A percentile compares a stretch with the other conserved stretches of the same genome.
phyloP scores from a whole-genome alignment of 306 rosid genomes.

The Notholithocarpus densiflorus region DNA sequence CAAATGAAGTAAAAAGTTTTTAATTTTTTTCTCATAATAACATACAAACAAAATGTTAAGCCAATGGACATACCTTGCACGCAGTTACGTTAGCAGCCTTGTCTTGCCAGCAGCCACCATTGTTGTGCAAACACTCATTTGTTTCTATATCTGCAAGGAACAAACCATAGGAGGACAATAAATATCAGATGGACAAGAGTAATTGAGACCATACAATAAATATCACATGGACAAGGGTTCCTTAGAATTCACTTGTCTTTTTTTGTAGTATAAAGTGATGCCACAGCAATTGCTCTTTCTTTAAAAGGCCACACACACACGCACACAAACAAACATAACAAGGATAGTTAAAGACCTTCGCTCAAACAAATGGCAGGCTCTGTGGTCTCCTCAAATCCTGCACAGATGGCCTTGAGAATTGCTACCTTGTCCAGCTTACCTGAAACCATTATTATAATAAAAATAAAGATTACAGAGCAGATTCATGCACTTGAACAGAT shows the following conservation, averaged over 20 bases:
- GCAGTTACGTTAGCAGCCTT: conserved; percentile 69
- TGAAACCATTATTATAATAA: conserved; percentile 23
- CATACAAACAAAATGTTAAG: conserved; percentile 1
- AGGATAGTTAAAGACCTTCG: conserved; percentile 47
- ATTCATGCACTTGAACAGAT: neutral
- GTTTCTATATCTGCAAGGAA: conserved; percentile 68
- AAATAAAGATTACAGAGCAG: neutral
- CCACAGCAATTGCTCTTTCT: neutral
- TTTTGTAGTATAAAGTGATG: neutral
- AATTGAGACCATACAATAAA: neutral
- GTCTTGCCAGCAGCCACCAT: conserved; percentile 96
- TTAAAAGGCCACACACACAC: neutral
- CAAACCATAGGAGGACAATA: conserved; percentile 4
- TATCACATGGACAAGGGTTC: neutral
- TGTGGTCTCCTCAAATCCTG: conserved; percentile 87
- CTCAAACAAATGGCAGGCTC: conserved; percentile 89
- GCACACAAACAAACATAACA: neutral
- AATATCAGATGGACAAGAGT: conserved; percentile 26
- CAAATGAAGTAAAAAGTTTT: neutral
- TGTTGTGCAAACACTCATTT: conserved; percentile 85
- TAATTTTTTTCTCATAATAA: conserved; percentile 2
- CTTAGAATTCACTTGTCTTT: neutral
- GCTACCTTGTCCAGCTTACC: conserved; percentile 84
- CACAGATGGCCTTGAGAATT: conserved; percentile 88
- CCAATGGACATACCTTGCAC: conserved; percentile 71